Evolutionary conservation across 805 yeast genomes (phyloP).

Genomic region (Metschnikowia colocasiae): DNA sequence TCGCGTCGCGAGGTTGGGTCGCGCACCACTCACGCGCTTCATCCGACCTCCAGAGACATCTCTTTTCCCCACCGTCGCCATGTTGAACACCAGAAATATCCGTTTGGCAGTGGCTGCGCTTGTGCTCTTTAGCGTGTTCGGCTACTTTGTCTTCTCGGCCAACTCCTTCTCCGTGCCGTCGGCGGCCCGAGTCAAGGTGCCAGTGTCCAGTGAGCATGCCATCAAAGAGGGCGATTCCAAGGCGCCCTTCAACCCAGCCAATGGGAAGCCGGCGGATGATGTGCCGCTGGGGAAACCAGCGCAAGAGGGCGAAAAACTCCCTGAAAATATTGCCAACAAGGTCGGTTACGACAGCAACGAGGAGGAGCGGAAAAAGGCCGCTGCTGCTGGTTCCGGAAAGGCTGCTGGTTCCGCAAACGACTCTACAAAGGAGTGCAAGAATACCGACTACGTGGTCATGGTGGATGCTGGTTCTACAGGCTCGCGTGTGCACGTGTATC

Average conservation of each 20-base stretch:
- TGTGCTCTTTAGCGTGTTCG: constrained; percentile 47
- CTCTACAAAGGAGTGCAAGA: constrained; percentile 21
- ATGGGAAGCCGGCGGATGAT: not conserved
- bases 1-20: no score
- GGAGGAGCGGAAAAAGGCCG: not conserved
- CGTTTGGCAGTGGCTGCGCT: constrained; percentile 52
- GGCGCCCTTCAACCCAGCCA: not conserved
- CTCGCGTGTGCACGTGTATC: constrained; percentile 90
- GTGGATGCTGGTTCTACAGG: constrained; percentile 98
- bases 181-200: constrained; percentile 24
- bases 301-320: not conserved
- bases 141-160: constrained; percentile 47
- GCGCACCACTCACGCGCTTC: no score
- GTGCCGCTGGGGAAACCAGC: constrained; percentile 3
- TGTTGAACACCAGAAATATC: constrained; percentile 46
- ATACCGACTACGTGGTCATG: constrained; percentile 79
- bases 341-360: not conserved
- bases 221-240: constrained; percentile 10
- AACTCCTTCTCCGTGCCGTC: constrained; percentile 30
- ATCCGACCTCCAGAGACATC: not conserved
- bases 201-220: constrained; percentile 12
- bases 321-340: constrained; percentile 1
- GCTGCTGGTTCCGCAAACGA: not conserved
- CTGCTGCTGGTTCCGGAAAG: not conserved
- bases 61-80: constrained; percentile 2